phyloP scores from a whole-genome alignment of 257 asterid species.

The Agastache rugosa region DNA sequence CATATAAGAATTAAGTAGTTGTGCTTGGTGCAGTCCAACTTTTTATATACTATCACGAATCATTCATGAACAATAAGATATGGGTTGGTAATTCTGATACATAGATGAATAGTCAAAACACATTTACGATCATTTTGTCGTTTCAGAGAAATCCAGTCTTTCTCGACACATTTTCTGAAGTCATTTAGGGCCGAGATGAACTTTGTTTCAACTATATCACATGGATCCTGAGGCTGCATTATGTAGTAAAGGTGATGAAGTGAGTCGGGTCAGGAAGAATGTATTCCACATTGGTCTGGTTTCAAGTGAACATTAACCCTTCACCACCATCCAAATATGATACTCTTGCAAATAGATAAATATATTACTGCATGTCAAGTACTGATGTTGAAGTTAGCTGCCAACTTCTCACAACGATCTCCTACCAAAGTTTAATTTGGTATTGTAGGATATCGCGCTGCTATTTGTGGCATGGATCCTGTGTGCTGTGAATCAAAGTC shows the following conservation, averaged over 20 bases:
- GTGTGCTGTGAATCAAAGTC: constrained; percentile 90
- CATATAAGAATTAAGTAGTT: background rate
- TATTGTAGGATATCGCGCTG: constrained; percentile 81
- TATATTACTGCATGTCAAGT: constrained; percentile 1
- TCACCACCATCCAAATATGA: background rate
- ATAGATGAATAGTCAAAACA: background rate
- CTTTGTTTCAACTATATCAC: constrained; percentile 13
- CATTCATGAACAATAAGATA: constrained; percentile 7
- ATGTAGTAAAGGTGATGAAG: background rate
- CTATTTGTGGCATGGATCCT: constrained; percentile 97
- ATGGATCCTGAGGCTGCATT: constrained; percentile 12
- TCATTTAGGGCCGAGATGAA: constrained; percentile 2
- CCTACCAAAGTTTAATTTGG: constrained; percentile 30
- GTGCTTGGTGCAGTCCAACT: background rate
- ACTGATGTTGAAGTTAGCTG: background rate
- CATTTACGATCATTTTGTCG: background rate
- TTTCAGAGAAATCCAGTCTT: constrained; percentile 12
- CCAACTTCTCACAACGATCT: constrained; percentile 6
- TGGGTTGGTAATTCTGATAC: background rate
- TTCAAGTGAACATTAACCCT: background rate
- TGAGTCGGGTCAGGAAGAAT: constrained; percentile 2
- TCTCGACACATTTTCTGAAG: background rate
- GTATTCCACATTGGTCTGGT: constrained; percentile 10
- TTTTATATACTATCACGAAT: background rate
- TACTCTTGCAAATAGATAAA: constrained; percentile 6